phyloP scores from a whole-genome alignment of 2,329 filamentous ascomycete genomes.

The Verruconis gallopava region DNA sequence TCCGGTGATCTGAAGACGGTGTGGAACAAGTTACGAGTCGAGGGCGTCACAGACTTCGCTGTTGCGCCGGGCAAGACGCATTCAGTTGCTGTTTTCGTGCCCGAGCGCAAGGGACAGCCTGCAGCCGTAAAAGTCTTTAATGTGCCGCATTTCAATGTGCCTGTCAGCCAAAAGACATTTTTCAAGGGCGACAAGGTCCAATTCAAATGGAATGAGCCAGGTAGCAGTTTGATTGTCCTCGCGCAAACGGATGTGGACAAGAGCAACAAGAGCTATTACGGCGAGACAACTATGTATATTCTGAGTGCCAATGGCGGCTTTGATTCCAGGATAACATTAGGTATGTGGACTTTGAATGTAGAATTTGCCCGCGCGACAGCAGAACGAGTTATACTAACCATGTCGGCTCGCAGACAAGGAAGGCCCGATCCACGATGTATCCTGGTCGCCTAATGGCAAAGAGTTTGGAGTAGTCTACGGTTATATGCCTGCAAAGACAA shows the following conservation, averaged over 20 bases:
- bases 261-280: slow-evolving; percentile 98
- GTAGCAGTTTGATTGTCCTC: slow-evolving; percentile 83
- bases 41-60: slow-evolving; percentile 82
- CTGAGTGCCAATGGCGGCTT: slow-evolving; percentile 84
- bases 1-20: slow-evolving; percentile 73
- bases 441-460: slow-evolving; percentile 96
- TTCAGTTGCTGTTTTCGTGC: slow-evolving; percentile 87
- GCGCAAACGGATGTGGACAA: slow-evolving; percentile 97
- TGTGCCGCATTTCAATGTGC: slow-evolving; percentile 65
- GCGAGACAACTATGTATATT: slow-evolving; percentile 93
- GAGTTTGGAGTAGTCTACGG: slow-evolving; percentile 97
- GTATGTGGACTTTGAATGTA: slow-evolving; percentile 31
- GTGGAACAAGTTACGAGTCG: slow-evolving; percentile 90
- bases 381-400: slow-evolving; percentile 8
- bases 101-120: slow-evolving; percentile 92
- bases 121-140: slow-evolving; percentile 90
- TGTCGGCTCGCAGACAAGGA: slow-evolving; percentile 60
- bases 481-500: slow-evolving; percentile 98
- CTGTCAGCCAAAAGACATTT: slow-evolving; percentile 95
- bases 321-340: slow-evolving; percentile 76
- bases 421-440: slow-evolving; percentile 92
- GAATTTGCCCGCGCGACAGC: no score
- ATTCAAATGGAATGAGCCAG: slow-evolving; percentile 91
- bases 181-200: slow-evolving; percentile 99
- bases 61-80: slow-evolving; percentile 81